Conservation (phyloP, 2,329 filamentous ascomycete species). For the Amphichorda felina region DNA sequence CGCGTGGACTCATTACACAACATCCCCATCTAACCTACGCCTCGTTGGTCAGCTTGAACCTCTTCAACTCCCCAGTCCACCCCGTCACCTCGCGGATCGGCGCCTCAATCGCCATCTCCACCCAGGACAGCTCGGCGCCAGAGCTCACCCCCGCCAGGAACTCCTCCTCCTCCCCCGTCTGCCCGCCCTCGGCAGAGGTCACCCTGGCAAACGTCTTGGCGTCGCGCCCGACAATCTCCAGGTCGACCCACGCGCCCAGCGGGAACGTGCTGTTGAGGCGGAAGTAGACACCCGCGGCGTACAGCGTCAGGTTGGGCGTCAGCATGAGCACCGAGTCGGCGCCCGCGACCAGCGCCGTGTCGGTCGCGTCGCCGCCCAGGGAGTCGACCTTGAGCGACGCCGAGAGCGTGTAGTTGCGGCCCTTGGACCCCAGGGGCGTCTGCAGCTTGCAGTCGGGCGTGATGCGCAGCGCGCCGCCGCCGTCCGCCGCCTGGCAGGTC, state of each 20-base stretch:
- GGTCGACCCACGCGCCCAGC: background rate
- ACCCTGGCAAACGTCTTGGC: background rate
- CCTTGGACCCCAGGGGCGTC: slow-evolving; percentile 40
- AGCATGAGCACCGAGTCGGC: slow-evolving; percentile 28
- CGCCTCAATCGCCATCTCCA: background rate
- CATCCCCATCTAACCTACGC: too few species aligned
- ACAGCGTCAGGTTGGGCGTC: slow-evolving; percentile 22
- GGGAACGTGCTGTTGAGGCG: slow-evolving; percentile 13
- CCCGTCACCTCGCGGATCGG: background rate
- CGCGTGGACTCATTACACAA: too few species aligned
- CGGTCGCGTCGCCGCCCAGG: slow-evolving; percentile 13
- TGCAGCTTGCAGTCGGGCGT: slow-evolving; percentile 24
- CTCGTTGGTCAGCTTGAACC: background rate
- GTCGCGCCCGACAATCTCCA: background rate
- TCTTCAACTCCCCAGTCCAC: background rate
- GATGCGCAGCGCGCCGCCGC: slow-evolving; percentile 17
- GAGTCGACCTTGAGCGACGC: slow-evolving; percentile 21
- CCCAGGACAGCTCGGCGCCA: background rate
- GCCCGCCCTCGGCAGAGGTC: background rate
- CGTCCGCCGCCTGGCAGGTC: slow-evolving; percentile 20
- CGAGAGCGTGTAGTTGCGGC: slow-evolving; percentile 41
- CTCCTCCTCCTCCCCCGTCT: background rate
- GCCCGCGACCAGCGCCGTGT: slow-evolving; percentile 28
- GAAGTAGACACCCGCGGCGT: slow-evolving; percentile 21
- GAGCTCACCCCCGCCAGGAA: background rate